Base-by-base conservation (phyloP, 106 monocot species). In the Dendrobium huoshanense region DNA sequence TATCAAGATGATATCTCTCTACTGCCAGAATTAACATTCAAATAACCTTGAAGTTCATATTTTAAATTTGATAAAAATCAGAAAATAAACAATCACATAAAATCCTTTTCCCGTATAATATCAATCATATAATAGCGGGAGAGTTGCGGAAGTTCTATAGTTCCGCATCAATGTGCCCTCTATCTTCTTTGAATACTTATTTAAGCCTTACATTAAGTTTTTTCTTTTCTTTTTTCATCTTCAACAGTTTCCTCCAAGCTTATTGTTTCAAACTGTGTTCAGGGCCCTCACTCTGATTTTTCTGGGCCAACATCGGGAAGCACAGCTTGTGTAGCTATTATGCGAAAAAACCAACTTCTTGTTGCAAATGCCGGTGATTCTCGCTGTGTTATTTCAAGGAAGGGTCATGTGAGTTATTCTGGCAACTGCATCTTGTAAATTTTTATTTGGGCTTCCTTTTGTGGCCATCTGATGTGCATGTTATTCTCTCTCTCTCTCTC, bases 301-400 rank as follows among this genome's bases (percentile, higher is more conserved):
- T 45, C 86, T 86, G 96, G 96, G 68, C 96, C 96, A 41, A 92
- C 88, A n/a, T 90, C 87, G 78, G 96, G 96, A 81, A 78, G 96
- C 80, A 96, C 96, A 17, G 96, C 96, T 68, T 96, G 96, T 89
- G 96, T 96, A 18, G 96, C 96, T 56, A 56, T 96, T 56, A 85
- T 96, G 29, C 94, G 92, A 86, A 88, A 90, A 47, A 96, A 85
- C 56, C 90, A 94, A 79, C 87, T 96, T 43, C 75, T 96, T 80
- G 92, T 96, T 37, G 94, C 92, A 85, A 96, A 96, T 89, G 94
- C 96, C 84, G 94, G 96, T 48, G 96, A 96, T 86, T 96, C 96
- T 77, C 96, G 96, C 20, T 96, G 94, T 89, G 92, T 96, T 41
- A 94, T 96, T 65, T 96, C 96, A 85, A 88, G 92, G 80, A 96